Base-by-base conservation (phyloP, 306 rosid species). In the Castanea crenata region DNA sequence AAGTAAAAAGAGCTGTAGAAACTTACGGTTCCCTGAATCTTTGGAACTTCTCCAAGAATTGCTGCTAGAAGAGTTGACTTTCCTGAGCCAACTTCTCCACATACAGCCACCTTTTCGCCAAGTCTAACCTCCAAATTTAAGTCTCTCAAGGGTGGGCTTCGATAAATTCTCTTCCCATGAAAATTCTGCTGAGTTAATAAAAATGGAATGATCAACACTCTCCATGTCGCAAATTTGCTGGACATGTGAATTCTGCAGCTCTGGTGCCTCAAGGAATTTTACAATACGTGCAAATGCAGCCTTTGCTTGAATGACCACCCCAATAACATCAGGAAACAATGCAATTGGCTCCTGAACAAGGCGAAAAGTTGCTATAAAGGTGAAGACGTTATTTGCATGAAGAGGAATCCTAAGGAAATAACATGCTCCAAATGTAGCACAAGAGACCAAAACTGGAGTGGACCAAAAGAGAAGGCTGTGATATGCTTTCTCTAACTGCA, bases 1-100 rank as follows among this genome's bases (percentile, higher is more conserved):
- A 15, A 21, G 35, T n/a, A 31, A 1, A 52, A 31, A 34, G 27
- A 74, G 34, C 21, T 56, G 20, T 11, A 59, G 74, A 38, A 81
- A 62, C 89, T 83, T 83, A 93, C 98, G 54, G 56, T 76, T 85
- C 95, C 98, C 32, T 77, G 72, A 62, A 83, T 80, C 16, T 67
- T 79, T 12, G 93, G 86, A 81, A 91, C 79, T 82, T 93, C 97
- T 31, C 97, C 90, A 0, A 93, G 92, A 91, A 93, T 78, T 58
- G 98, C 86, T 3, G 92, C 83, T 44, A 93, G 80, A 52, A 93
- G 88, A 32, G 97, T 88, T 63, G 98, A 91, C 84, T 93, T 93
- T 2, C 98, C 97, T 11, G 97, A 90, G 41, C 98, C 98, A 71
- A 93, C 97, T 87, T 89, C 92, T 57, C 98, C 98, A 52, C 98